A percentile compares a stretch with the other conserved stretches of the same genome.
phyloP scores from a whole-genome alignment of 106 monocot species.

The Phalaenopsis equestris region DNA sequence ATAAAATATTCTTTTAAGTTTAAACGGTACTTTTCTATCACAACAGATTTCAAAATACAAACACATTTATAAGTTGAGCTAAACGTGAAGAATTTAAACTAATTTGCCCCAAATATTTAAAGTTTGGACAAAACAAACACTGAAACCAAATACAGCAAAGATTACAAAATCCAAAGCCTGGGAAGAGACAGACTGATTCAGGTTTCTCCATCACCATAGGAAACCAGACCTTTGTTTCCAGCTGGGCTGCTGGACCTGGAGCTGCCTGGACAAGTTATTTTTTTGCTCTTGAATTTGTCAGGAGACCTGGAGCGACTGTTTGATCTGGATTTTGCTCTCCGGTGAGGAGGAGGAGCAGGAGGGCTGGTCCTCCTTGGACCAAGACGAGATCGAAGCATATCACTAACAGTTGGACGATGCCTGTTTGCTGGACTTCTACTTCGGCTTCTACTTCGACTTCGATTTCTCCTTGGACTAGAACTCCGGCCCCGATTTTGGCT shows the following conservation, averaged over 20 bases:
- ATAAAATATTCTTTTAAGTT: no score
- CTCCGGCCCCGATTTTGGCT: conserved; percentile 18
- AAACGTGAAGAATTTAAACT: background rate
- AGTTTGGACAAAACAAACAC: background rate
- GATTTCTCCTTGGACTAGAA: conserved; percentile 28
- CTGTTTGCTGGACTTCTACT: conserved; percentile 15
- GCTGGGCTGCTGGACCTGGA: conserved; percentile 34
- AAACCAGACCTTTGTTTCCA: conserved; percentile 27
- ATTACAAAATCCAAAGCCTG: background rate
- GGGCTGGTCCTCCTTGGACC: conserved; percentile 3
- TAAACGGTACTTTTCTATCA: no score
- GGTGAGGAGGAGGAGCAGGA: background rate
- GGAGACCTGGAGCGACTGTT: conserved; percentile 16
- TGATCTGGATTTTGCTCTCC: conserved; percentile 14
- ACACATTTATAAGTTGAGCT: no score
- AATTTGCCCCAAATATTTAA: background rate
- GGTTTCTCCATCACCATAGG: conserved; percentile 28
- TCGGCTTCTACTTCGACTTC: conserved; percentile 13
- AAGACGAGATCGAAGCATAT: conserved; percentile 21
- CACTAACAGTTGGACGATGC: conserved; percentile 4
- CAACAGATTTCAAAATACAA: no score
- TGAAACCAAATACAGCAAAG: background rate
- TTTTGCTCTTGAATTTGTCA: background rate
- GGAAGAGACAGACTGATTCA: background rate
- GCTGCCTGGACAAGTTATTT: conserved; percentile 11